phyloP scores from a whole-genome alignment of 148 eudicot species.

The Polygonum aviculare region DNA sequence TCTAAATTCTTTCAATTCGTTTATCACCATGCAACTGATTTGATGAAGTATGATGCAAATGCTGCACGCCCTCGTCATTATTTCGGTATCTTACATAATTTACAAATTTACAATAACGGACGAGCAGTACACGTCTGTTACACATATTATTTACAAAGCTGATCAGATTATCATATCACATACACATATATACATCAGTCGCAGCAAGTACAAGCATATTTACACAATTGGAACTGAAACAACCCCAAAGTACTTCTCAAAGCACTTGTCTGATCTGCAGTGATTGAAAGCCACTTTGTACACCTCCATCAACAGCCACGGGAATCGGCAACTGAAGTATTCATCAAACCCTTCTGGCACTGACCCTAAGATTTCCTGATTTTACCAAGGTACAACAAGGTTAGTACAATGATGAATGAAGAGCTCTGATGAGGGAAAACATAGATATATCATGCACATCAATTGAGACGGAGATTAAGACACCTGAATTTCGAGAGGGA shows the following conservation, averaged over 20 bases:
- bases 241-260: constrained; percentile 10
- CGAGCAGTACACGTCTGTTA: not conserved
- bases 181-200: not conserved
- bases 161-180: not conserved
- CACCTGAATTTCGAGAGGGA: constrained; percentile 52
- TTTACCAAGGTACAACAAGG: not conserved
- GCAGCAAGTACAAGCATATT: not conserved
- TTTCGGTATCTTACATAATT: not conserved
- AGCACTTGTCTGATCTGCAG: constrained; percentile 55
- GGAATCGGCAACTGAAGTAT: constrained; percentile 72
- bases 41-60: too few relatives aligned
- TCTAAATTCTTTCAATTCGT: too few relatives aligned
- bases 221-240: constrained; percentile 6
- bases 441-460: not conserved
- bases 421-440: not conserved
- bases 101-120: not conserved
- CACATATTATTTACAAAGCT: not conserved
- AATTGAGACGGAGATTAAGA: not conserved
- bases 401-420: not conserved
- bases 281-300: constrained; percentile 47
- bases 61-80: not conserved
- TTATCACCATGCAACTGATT: too few relatives aligned
- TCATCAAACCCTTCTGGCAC: constrained; percentile 82
- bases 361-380: constrained; percentile 60
- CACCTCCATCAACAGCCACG: constrained; percentile 71